Conservation (phyloP, 495 filamentous ascomycete species). For the Penicillium flavigenum region DNA sequence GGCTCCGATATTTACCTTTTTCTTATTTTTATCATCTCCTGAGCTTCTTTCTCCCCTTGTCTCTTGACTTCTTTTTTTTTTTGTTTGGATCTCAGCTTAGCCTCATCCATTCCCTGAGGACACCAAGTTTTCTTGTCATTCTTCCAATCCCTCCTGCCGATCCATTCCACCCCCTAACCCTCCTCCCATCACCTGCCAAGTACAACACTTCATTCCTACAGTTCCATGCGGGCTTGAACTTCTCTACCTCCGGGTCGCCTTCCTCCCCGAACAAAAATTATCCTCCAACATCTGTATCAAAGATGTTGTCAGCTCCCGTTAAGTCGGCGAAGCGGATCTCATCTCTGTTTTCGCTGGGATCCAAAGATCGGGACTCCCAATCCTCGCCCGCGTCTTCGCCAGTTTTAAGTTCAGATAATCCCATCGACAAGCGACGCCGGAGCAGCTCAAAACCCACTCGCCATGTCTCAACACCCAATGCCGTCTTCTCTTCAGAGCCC, state of each 20-base stretch:
- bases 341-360: slow-evolving; percentile 47
- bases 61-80: slow-evolving; percentile 2
- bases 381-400: slow-evolving; percentile 15
- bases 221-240: slow-evolving; percentile 24
- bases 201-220: slow-evolving; percentile 19
- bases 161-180: slow-evolving; percentile 39
- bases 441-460: slow-evolving; percentile 42
- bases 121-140: slow-evolving; percentile 25
- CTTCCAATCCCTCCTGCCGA: slow-evolving; percentile 46
- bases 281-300: slow-evolving; percentile 15
- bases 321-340: slow-evolving; percentile 53
- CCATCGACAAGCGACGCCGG: slow-evolving; percentile 24
- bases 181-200: slow-evolving; percentile 13
- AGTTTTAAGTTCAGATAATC: slow-evolving; percentile 18
- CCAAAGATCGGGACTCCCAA: slow-evolving; percentile 36
- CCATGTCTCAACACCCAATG: slow-evolving; percentile 38
- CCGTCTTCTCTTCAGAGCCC: slow-evolving; percentile 29
- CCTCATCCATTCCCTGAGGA: slow-evolving; percentile 8
- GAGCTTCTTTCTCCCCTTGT: too few relatives aligned
- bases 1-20: background rate
- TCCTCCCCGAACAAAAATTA: slow-evolving; percentile 2
- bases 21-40: background rate
- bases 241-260: slow-evolving; percentile 12
- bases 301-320: slow-evolving; percentile 49
- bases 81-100: slow-evolving; percentile 7